Conservation (phyloP, 1,284 basidiomycete species). For the Sphagnurus paluster region DNA sequence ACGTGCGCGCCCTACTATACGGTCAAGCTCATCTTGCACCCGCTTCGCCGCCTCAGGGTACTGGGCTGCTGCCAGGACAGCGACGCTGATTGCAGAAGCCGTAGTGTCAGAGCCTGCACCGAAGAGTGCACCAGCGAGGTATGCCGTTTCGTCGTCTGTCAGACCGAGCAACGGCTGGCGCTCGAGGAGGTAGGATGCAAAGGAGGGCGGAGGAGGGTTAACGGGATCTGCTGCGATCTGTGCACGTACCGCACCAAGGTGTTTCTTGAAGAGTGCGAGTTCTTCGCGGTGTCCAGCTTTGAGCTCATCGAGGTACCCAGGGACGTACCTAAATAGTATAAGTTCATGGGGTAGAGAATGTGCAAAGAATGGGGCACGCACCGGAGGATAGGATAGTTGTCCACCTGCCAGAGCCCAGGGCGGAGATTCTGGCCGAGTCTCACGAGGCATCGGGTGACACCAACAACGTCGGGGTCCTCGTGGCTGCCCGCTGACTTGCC, state of each 20-base stretch:
- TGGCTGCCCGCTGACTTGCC: slow-evolving; percentile 54
- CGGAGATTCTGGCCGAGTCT: slow-evolving; percentile 50
- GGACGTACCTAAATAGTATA: slow-evolving; percentile 41
- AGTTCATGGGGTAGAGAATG: neutral
- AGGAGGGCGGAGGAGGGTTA: slow-evolving; percentile 32
- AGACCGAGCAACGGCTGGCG: slow-evolving; percentile 49
- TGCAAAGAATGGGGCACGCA: slow-evolving; percentile 24
- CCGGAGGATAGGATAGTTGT: slow-evolving; percentile 55
- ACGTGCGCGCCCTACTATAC: slow-evolving; percentile 53
- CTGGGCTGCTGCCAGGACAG: slow-evolving; percentile 62
- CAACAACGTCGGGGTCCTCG: slow-evolving; percentile 56
- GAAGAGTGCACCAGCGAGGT: slow-evolving; percentile 62
- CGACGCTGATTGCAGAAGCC: slow-evolving; percentile 54
- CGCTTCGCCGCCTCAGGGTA: slow-evolving; percentile 54
- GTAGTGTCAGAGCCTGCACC: slow-evolving; percentile 68
- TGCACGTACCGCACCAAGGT: slow-evolving; percentile 43
- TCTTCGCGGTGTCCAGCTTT: slow-evolving; percentile 57
- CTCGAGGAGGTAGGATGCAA: slow-evolving; percentile 57
- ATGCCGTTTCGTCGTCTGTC: slow-evolving; percentile 54
- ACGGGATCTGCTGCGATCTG: slow-evolving; percentile 39
- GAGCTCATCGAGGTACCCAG: slow-evolving; percentile 56
- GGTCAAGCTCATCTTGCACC: slow-evolving; percentile 64
- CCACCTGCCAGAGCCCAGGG: slow-evolving; percentile 59
- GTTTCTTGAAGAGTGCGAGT: slow-evolving; percentile 50
- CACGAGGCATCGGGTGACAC: slow-evolving; percentile 48